Evolutionary conservation across 805 yeast species (phyloP).

Genomic region (Ogataea angusta): DNA sequence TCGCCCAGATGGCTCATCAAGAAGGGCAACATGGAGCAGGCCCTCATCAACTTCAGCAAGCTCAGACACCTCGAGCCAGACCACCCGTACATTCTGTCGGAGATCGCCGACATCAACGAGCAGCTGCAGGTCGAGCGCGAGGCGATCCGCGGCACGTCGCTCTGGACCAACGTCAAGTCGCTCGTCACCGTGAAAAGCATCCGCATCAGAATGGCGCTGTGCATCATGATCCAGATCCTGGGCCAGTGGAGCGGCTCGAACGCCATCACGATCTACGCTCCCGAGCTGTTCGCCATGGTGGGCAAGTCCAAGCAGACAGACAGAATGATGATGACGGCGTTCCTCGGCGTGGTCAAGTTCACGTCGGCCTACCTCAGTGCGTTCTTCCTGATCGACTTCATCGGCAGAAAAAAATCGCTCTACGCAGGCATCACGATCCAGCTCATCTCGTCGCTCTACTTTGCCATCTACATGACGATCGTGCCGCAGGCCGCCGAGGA

Average conservation of each 20-base stretch:
- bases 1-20: slow-evolving; percentile 52
- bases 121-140: slow-evolving; percentile 35
- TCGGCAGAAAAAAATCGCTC: slow-evolving; percentile 50
- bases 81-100: slow-evolving; percentile 49
- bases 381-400: slow-evolving; percentile 49
- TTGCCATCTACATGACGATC: slow-evolving; percentile 43
- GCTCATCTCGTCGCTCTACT: slow-evolving; percentile 40
- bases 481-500: slow-evolving; percentile 42
- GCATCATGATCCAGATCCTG: slow-evolving; percentile 42
- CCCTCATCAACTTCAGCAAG: slow-evolving; percentile 37
- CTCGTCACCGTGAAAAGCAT: slow-evolving; percentile 38
- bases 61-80: slow-evolving; percentile 43
- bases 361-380: slow-evolving; percentile 47
- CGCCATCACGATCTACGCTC: slow-evolving; percentile 54
- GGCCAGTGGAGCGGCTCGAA: slow-evolving; percentile 63
- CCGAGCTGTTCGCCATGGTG: slow-evolving; percentile 46
- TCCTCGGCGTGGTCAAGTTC: slow-evolving; percentile 53
- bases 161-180: slow-evolving; percentile 31
- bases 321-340: slow-evolving; percentile 45
- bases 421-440: slow-evolving; percentile 49
- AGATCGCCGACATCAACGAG: slow-evolving; percentile 49
- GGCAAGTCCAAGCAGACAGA: slow-evolving; percentile 41
- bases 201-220: slow-evolving; percentile 44
- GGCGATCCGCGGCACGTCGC: slow-evolving; percentile 22
- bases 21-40: slow-evolving; percentile 39